phyloP scores from a whole-genome alignment of 768 basidiomycete species.

The Scleroderma citrinum region DNA sequence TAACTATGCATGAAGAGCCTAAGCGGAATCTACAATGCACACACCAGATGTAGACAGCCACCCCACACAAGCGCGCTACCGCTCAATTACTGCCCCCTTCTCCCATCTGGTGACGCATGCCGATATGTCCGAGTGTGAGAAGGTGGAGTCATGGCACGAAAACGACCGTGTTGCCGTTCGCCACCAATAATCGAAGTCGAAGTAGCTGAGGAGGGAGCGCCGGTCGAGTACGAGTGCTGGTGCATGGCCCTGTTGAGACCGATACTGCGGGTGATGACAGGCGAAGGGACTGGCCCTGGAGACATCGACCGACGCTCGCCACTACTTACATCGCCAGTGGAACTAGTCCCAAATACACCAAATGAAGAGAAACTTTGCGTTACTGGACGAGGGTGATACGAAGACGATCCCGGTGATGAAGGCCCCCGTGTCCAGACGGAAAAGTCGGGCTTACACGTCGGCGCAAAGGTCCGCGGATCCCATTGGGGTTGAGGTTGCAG shows the following conservation, averaged over 20 bases:
- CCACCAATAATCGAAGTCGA: neutral
- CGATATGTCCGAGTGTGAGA: neutral
- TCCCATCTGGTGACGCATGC: neutral
- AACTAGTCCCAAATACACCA: conserved; percentile 7
- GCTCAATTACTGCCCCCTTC: neutral
- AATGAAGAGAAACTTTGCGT: conserved; percentile 16
- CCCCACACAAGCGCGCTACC: neutral
- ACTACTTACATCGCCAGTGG: neutral
- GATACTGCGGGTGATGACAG: neutral
- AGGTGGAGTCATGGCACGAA: neutral
- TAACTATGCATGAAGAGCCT: neutral
- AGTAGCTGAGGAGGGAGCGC: neutral
- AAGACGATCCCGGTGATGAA: conserved; percentile 31
- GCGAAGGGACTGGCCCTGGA: neutral
- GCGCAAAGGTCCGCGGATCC: conserved; percentile 41
- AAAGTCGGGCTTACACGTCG: conserved; percentile 34
- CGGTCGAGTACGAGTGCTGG: neutral
- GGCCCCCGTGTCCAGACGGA: conserved; percentile 17
- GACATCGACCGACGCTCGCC: neutral
- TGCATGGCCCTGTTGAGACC: neutral
- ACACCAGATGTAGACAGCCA: neutral
- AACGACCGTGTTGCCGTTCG: neutral
- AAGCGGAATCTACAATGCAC: neutral
- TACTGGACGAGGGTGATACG: conserved; percentile 11
- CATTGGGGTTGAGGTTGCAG: conserved; percentile 65